Percentiles rank a stretch among this genome's conserved stretches.
Evolutionary conservation across 2,329 filamentous ascomycete species (phyloP).

Genomic region (Septoria linicola): DNA sequence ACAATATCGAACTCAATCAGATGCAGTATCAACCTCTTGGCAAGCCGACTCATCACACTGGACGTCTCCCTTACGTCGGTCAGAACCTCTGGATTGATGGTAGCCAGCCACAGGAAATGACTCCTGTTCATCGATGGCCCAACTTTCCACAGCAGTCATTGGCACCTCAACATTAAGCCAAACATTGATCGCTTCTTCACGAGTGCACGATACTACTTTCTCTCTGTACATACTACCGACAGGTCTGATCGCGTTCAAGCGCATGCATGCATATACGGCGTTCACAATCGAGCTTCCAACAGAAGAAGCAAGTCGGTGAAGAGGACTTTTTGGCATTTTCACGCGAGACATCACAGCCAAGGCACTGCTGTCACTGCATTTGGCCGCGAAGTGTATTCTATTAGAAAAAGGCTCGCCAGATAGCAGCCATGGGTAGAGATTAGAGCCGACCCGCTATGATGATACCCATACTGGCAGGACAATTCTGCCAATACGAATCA

Average conservation of each 20-base stretch:
- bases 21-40: constrained; percentile 54
- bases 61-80: constrained; percentile 44
- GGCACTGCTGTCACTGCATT: too few species aligned
- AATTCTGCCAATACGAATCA: constrained; percentile 2
- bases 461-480: constrained; percentile 1
- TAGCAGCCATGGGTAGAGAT: constrained; percentile 1
- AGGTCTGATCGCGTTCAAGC: constrained; percentile 21
- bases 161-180: not conserved
- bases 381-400: constrained; percentile 2
- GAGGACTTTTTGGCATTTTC: constrained; percentile 6
- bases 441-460: constrained; percentile 2
- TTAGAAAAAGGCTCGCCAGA: constrained; percentile 12
- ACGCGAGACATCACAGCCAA: too few species aligned
- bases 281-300: constrained; percentile 20
- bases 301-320: constrained; percentile 20
- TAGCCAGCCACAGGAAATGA: constrained; percentile 34
- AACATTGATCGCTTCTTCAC: not conserved
- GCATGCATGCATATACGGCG: constrained; percentile 19
- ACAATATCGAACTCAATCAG: constrained; percentile 47
- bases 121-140: constrained; percentile 36
- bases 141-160: constrained; percentile 27
- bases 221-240: constrained; percentile 15
- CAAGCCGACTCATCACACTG: constrained; percentile 46
- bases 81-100: constrained; percentile 40
- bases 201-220: not conserved